These are phyloP conservation scores for Candida chauliodis DNA, from an alignment of 805 yeast genomes.

Conservation along the genomic window DNA sequence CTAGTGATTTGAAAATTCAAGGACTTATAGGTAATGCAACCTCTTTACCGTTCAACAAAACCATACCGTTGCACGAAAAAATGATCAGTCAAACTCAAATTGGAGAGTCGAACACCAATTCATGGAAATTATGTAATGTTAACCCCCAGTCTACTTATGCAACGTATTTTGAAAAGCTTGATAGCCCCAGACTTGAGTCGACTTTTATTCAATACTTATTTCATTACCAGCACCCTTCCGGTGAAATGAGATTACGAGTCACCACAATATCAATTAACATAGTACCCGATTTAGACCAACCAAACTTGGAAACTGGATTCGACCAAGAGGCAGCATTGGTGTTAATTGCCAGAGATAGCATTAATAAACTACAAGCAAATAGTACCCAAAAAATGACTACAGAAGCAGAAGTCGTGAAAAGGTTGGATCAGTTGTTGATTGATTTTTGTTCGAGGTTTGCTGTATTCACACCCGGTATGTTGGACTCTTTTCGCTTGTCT, in stretches of 20 bases:
- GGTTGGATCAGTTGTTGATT: conserved; percentile 32
- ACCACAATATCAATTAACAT: conserved; percentile 52
- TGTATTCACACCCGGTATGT: conserved; percentile 43
- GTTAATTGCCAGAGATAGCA: conserved; percentile 52
- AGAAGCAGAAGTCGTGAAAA: conserved; percentile 34
- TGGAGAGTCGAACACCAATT: conserved; percentile 52
- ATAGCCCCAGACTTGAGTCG: conserved; percentile 26
- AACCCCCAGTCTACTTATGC: conserved; percentile 59
- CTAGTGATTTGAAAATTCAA: conserved; percentile 48
- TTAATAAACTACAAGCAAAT: conserved; percentile 34
- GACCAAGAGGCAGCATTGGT: conserved; percentile 73
- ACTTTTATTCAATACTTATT: conserved; percentile 51
- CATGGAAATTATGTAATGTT: conserved; percentile 58
- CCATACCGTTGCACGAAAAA: conserved; percentile 11
- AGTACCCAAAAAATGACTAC: conserved; percentile 13
- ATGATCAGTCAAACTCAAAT: conserved; percentile 26
- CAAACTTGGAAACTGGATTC: conserved; percentile 46
- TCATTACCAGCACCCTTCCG: conserved; percentile 60
- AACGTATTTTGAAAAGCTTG: conserved; percentile 51
- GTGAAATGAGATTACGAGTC: conserved; percentile 55
- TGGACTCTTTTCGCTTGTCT: conserved; percentile 49
- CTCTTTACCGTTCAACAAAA: conserved; percentile 34
- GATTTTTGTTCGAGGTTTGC: conserved; percentile 35
- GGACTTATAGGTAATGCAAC: conserved; percentile 65
- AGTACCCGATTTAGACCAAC: conserved; percentile 35